phyloP scores from a whole-genome alignment of 805 yeast genomes.

The Candida alai region DNA sequence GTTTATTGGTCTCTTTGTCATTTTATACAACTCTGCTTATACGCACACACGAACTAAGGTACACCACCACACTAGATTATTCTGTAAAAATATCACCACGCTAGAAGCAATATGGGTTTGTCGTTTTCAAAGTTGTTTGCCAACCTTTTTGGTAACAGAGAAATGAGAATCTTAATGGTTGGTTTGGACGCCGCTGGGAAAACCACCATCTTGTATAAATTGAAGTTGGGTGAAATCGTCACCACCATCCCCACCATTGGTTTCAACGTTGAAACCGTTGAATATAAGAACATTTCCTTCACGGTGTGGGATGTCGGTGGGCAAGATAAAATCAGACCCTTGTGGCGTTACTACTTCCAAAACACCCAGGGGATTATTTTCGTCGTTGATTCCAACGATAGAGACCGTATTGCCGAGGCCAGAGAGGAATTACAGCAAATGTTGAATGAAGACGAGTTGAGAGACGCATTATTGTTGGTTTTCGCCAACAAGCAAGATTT shows the following conservation, averaged over 20 bases:
- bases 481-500: constrained; percentile 98
- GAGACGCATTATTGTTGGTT: constrained; percentile 91
- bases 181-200: constrained; percentile 99
- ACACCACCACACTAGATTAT: too few species aligned
- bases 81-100: background rate
- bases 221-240: constrained; percentile 93
- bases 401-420: constrained; percentile 96
- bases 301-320: constrained; percentile 99
- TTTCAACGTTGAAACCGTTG: constrained; percentile 95
- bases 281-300: constrained; percentile 93
- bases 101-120: constrained; percentile 74
- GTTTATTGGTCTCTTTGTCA: too few species aligned
- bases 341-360: constrained; percentile 99
- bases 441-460: constrained; percentile 97
- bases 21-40: too few species aligned
- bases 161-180: constrained; percentile 97
- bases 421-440: constrained; percentile 97
- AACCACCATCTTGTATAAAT: constrained; percentile 92
- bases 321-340: constrained; percentile 97
- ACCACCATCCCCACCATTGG: constrained; percentile 97
- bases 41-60: too few species aligned
- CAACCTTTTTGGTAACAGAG: constrained; percentile 96
- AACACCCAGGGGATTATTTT: constrained; percentile 98
- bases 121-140: constrained; percentile 89
- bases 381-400: constrained; percentile 96